A percentile compares a stretch with the other conserved stretches of the same genome.
phyloP scores from a whole-genome alignment of 2,329 filamentous ascomycete genomes.

The Exophiala sp. region DNA sequence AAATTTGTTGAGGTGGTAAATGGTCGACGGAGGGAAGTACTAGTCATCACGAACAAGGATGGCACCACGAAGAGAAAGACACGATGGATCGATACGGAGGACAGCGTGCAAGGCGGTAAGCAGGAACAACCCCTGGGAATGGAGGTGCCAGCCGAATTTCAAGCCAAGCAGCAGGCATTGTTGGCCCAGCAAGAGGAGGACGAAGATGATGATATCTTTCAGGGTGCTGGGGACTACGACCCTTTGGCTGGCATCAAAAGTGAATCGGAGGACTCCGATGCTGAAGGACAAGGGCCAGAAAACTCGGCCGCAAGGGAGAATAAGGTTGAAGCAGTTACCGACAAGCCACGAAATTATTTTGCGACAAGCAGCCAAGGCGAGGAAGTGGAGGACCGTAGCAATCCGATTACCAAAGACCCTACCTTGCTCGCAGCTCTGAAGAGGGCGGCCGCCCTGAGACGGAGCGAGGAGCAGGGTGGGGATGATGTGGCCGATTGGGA shows the following conservation, averaged over 20 bases:
- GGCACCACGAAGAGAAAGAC: conserved; percentile 58
- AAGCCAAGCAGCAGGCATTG: conserved; percentile 33
- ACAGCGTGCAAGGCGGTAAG: conserved; percentile 33
- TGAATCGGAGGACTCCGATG: conserved; percentile 42
- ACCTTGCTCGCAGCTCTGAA: conserved; percentile 77
- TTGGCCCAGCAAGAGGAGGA: conserved; percentile 35
- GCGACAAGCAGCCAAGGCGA: conserved; percentile 47
- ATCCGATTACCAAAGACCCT: conserved; percentile 52
- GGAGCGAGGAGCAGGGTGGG: conserved; percentile 37
- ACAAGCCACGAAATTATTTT: conserved; percentile 46
- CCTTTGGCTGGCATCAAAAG: conserved; percentile 51
- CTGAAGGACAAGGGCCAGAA: conserved; percentile 25
- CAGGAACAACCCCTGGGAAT: conserved; percentile 46
- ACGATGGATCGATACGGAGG: conserved; percentile 44
- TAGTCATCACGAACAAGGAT: conserved; percentile 54
- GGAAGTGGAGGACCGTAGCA: conserved; percentile 37
- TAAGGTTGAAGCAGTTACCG: conserved; percentile 14
- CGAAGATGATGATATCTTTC: conserved; percentile 58
- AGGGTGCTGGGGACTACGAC: conserved; percentile 54
- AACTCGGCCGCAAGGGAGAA: conserved; percentile 10
- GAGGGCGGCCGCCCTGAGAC: conserved; percentile 64
- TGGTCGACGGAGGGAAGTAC: conserved; percentile 50
- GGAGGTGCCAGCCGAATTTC: conserved; percentile 44
- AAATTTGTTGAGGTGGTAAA: conserved; percentile 50
- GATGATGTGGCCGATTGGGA: conserved; percentile 15